These are phyloP conservation scores for Pleurotus cornucopiae DNA, from an alignment of 768 basidiomycete genomes.

Conservation along the genomic window DNA sequence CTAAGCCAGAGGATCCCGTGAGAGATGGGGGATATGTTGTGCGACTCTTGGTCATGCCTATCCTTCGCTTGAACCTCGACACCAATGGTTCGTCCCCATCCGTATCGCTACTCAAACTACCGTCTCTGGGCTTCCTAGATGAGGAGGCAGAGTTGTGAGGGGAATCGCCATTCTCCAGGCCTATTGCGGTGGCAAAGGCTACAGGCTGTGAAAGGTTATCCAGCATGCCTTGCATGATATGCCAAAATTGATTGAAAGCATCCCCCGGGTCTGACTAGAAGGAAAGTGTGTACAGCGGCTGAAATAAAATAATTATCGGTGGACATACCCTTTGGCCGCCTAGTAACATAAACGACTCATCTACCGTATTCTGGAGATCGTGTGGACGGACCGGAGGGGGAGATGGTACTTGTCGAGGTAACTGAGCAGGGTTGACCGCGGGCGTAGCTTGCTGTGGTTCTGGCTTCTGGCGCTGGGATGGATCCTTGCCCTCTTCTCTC, in stretches of 20 bases:
- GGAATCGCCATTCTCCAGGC: slow-evolving; percentile 36
- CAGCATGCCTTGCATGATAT: slow-evolving; percentile 80
- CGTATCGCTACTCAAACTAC: slow-evolving; percentile 59
- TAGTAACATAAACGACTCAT: slow-evolving; percentile 87
- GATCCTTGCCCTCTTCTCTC: slow-evolving; percentile 74
- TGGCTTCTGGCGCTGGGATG: slow-evolving; percentile 62
- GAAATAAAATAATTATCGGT: slow-evolving; percentile 2
- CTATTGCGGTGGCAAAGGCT: slow-evolving; percentile 77
- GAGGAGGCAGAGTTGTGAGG: slow-evolving; percentile 18
- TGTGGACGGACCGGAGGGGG: slow-evolving; percentile 38
- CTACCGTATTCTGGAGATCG: slow-evolving; percentile 62
- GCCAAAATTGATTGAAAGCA: slow-evolving; percentile 88
- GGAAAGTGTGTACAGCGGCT: slow-evolving; percentile 4
- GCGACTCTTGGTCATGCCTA: slow-evolving; percentile 29
- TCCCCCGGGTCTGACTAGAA: slow-evolving; percentile 75
- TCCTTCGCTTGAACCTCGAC: slow-evolving; percentile 48
- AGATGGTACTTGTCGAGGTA: slow-evolving; percentile 39
- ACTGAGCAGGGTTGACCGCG: slow-evolving; percentile 17
- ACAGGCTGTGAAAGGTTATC: slow-evolving; percentile 84
- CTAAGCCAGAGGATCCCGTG: background rate
- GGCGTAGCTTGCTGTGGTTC: slow-evolving; percentile 26
- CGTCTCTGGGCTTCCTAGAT: slow-evolving; percentile 35
- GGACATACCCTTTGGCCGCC: slow-evolving; percentile 65
- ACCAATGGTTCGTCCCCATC: slow-evolving; percentile 65
- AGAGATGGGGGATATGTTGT: slow-evolving; percentile 1